These are phyloP conservation scores for Penicillium paxilli DNA, from an alignment of 495 filamentous ascomycete species.

Conservation along the genomic window DNA sequence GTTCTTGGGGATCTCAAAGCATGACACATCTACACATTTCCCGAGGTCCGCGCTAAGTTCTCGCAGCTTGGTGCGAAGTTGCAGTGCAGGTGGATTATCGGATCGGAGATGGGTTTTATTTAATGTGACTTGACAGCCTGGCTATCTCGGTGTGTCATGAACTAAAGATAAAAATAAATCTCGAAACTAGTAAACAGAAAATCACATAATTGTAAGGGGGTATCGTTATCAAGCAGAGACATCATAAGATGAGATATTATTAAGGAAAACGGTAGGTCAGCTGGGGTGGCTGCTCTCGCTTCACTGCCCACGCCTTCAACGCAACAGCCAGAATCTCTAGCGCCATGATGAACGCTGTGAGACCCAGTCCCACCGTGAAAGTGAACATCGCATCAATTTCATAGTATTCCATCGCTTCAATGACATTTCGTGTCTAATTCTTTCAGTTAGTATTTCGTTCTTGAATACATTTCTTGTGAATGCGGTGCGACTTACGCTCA, in stretches of 20 bases:
- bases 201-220: constrained; percentile 21
- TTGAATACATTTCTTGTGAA: not conserved
- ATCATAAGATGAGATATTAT: not conserved
- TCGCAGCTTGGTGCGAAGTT: too few relatives aligned
- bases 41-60: too few relatives aligned
- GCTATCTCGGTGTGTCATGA: too few relatives aligned
- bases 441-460: not conserved
- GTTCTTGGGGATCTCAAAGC: too few relatives aligned
- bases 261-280: constrained; percentile 25
- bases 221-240: constrained; percentile 22
- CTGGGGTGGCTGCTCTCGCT: constrained; percentile 51
- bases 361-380: constrained; percentile 85
- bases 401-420: constrained; percentile 74
- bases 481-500: constrained; percentile 61
- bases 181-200: constrained; percentile 2
- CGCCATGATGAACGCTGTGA: constrained; percentile 82
- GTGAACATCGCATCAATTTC: constrained; percentile 83
- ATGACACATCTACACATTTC: not conserved
- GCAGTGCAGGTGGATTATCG: not conserved
- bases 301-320: constrained; percentile 86
- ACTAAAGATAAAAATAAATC: not conserved
- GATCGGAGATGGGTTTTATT: not conserved
- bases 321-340: constrained; percentile 76
- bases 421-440: constrained; percentile 64
- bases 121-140: too few relatives aligned